Base-by-base conservation (phyloP, 306 rosid genomes). In the Astragalus glycyphyllos region DNA sequence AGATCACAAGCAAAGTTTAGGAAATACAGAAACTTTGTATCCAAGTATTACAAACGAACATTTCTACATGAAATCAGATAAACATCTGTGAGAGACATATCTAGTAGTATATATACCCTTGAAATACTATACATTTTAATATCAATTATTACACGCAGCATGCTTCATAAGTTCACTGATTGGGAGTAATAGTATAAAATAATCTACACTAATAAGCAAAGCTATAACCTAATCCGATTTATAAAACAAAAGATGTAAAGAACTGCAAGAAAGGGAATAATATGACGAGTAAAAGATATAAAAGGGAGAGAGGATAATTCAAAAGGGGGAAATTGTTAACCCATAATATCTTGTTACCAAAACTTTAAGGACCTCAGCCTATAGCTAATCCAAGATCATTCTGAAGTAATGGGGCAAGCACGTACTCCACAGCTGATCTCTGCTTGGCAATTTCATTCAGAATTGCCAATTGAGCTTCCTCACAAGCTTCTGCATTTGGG, bases 331-430 rank as follows among this genome's bases (percentile, higher is more conserved):
- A 26, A 47, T 31, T 71, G 70, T 41, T 53, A 71, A 73, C 79
- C 68, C 69, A 66, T 62, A 72, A 56, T 34, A 69, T 56, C 48
- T 48, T 16, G 35, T 56, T 42, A 29, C 23, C 61, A 20, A 35
- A 73, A 73, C 72, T 40, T 79, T 73, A 72, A 56, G 74, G 71
- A 63, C 74, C 83, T 71, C 23, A 61, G 49, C 69, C 76, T 59
- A 80, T 79, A 31, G 75, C 71, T 72, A 42, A 59, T 78, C 73
- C 84, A 58, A 54, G 62, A 81, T 71, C 82, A 73, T 65, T 58
- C 51, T 67, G 79, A 75, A 91, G 93, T 11, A 91, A 71, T 2
- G 96, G 93, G 78, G 90, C 69, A 35, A 89, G 87, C 53, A 75
- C 51, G 74, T 68, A 79, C 82, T 85, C 82, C 23, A 82, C 86